phyloP scores from a whole-genome alignment of 1,284 basidiomycete genomes.

The Pterulicium gracile region DNA sequence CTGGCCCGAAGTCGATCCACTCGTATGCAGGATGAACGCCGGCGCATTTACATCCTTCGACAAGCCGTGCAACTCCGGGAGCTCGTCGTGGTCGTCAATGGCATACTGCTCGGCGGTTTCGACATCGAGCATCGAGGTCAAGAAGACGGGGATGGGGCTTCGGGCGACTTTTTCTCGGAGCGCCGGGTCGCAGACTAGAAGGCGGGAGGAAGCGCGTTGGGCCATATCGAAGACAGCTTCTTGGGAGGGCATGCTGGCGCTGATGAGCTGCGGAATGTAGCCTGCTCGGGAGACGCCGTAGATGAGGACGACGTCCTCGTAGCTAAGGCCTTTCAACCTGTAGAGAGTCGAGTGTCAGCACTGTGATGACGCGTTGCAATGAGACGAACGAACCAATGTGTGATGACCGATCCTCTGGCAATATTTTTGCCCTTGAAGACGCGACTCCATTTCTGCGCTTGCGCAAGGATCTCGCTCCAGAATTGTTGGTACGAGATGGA shows the following conservation, averaged over 20 bases:
- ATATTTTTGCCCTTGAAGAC: not conserved
- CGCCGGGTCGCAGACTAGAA: not conserved
- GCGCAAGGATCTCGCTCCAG: not conserved
- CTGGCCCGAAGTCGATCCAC: not conserved
- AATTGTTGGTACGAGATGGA: not conserved
- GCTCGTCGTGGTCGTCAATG: not conserved
- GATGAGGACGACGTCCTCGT: not conserved
- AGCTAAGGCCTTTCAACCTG: not conserved
- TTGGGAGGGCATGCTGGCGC: not conserved
- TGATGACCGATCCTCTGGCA: not conserved
- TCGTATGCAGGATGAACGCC: not conserved
- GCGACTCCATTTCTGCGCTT: not conserved
- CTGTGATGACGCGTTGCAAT: not conserved
- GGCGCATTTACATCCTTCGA: not conserved
- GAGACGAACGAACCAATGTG: not conserved
- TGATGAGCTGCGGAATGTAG: not conserved
- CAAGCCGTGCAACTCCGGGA: not conserved
- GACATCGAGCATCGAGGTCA: not conserved
- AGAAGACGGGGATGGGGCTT: not conserved
- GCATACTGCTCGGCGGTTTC: not conserved
- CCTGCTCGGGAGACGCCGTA: not conserved
- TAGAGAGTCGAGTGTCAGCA: not conserved
- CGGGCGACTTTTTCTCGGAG: not conserved
- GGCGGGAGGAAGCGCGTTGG: not conserved
- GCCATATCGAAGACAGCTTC: not conserved